A percentile compares a stretch with the other conserved stretches of the same genome.
These are phyloP conservation scores for Mangifera indica DNA, from an alignment of 345 rosid genomes.

Conservation along the genomic window DNA sequence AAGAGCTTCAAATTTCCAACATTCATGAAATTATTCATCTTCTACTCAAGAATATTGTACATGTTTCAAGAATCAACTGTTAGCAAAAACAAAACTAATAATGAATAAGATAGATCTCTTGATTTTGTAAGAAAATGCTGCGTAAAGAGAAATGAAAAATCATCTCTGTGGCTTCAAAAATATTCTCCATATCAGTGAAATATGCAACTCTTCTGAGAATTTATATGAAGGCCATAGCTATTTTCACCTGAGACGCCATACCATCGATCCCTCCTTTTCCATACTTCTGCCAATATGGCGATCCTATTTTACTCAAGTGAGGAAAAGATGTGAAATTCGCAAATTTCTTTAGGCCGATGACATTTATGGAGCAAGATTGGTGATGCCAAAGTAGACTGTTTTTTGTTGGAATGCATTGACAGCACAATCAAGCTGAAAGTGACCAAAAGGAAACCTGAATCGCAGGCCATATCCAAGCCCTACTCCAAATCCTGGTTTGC, in stretches of 20 bases:
- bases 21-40: background rate
- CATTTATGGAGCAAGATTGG: slow-evolving; percentile 62
- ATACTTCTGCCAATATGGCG: background rate
- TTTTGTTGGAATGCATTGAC: slow-evolving; percentile 72
- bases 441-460: slow-evolving; percentile 65
- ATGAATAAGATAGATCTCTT: background rate
- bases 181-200: background rate
- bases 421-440: slow-evolving; percentile 66
- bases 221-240: background rate
- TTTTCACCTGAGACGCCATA: background rate
- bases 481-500: slow-evolving; percentile 83
- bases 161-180: background rate
- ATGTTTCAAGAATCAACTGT: background rate
- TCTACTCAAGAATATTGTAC: background rate
- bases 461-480: slow-evolving; percentile 77
- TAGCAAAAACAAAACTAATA: background rate
- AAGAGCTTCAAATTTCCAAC: background rate
- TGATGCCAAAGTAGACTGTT: slow-evolving; percentile 79
- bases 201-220: background rate
- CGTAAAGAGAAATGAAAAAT: background rate
- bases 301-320: background rate
- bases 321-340: background rate
- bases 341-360: slow-evolving; percentile 1
- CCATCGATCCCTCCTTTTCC: background rate
- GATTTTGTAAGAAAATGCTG: background rate